Conservation (phyloP, 768 basidiomycete species). For the Coprinopsis strossmayeri region DNA sequence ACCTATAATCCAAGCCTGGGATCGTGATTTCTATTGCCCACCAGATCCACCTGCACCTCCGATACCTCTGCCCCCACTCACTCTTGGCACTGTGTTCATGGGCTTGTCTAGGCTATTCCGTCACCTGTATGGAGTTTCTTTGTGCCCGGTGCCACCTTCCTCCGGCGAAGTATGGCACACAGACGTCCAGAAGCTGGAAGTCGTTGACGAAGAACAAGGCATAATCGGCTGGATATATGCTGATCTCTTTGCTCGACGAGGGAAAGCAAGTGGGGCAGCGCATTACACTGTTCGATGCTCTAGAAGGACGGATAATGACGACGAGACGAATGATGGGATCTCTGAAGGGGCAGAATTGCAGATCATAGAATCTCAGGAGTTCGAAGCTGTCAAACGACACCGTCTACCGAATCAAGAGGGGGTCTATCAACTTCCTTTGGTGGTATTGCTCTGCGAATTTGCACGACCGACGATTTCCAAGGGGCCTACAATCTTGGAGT, state of each 20-base stretch:
- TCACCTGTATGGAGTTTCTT: constrained; percentile 79
- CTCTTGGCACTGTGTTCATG: constrained; percentile 87
- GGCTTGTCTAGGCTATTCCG: constrained; percentile 87
- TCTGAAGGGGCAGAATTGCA: constrained; percentile 31
- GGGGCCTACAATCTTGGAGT: constrained; percentile 72
- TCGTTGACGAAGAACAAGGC: constrained; percentile 83
- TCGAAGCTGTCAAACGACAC: constrained; percentile 58
- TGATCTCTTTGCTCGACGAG: constrained; percentile 79
- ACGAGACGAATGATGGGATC: constrained; percentile 58
- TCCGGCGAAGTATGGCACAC: constrained; percentile 87
- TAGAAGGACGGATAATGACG: constrained; percentile 86
- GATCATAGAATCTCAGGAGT: constrained; percentile 47
- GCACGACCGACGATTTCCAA: constrained; percentile 49
- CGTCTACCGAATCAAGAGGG: constrained; percentile 57
- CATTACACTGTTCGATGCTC: constrained; percentile 98
- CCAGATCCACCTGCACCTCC: constrained; percentile 72
- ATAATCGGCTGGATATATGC: constrained; percentile 93
- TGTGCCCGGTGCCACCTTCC: constrained; percentile 61
- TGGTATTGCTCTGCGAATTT: constrained; percentile 90
- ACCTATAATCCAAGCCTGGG: constrained; percentile 88
- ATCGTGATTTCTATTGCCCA: constrained; percentile 89
- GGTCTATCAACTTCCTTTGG: constrained; percentile 82
- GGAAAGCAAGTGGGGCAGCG: constrained; percentile 88
- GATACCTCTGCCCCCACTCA: constrained; percentile 65
- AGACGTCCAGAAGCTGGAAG: constrained; percentile 87